These are phyloP conservation scores for Colletotrichum liriopes DNA, from an alignment of 2,329 filamentous ascomycete species.

Conservation along the genomic window DNA sequence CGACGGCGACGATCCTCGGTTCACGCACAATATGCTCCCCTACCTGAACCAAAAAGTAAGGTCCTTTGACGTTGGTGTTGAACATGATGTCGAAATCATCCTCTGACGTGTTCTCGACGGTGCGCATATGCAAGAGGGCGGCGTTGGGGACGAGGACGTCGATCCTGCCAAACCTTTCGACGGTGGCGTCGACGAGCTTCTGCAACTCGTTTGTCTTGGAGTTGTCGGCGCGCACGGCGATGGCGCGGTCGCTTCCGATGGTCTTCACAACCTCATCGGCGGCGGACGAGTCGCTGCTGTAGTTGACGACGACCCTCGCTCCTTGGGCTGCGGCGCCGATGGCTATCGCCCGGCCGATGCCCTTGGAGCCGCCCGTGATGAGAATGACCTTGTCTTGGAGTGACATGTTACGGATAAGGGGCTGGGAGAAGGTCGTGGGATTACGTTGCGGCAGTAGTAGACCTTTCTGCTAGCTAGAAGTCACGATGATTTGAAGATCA, in stretches of 20 bases:
- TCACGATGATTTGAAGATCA: not conserved
- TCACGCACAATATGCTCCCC: not conserved
- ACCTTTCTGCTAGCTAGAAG: not conserved
- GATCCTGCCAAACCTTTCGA: slow-evolving; percentile 68
- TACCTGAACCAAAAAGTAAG: slow-evolving; percentile 66
- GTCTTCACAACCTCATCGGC: slow-evolving; percentile 62
- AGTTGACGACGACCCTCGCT: slow-evolving; percentile 73
- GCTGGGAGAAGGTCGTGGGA: not conserved
- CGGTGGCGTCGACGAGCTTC: slow-evolving; percentile 63
- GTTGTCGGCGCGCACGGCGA: slow-evolving; percentile 71
- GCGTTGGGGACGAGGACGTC: slow-evolving; percentile 74
- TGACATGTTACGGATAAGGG: slow-evolving; percentile 44
- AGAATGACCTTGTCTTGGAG: slow-evolving; percentile 61
- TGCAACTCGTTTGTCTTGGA: slow-evolving; percentile 62
- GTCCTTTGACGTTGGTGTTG: slow-evolving; percentile 71
- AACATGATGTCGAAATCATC: slow-evolving; percentile 66
- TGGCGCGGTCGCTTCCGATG: slow-evolving; percentile 63
- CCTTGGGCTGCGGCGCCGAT: slow-evolving; percentile 70
- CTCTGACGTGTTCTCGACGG: slow-evolving; percentile 65
- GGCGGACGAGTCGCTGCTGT: slow-evolving; percentile 62
- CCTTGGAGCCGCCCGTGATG: slow-evolving; percentile 71
- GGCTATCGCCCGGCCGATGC: slow-evolving; percentile 73
- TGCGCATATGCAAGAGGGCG: slow-evolving; percentile 65
- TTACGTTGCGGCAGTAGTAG: not conserved
- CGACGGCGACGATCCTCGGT: not conserved